Evolutionary conservation across 495 filamentous ascomycete species (phyloP), one percentile per base, ranked within the genome.

Genomic region (Astrocystis sublimbata): DNA sequence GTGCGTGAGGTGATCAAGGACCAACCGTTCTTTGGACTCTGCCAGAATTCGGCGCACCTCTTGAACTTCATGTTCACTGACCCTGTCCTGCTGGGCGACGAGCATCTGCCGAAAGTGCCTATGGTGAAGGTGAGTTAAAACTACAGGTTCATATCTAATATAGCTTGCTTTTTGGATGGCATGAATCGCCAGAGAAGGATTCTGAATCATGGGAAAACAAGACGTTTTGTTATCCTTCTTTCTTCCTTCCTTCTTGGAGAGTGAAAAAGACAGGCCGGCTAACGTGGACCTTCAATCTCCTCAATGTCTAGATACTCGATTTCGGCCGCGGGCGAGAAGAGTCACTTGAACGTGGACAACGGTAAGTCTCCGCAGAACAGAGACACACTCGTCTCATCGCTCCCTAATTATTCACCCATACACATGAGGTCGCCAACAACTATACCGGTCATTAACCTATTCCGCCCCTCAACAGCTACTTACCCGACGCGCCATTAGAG

Each of bases 231-330:
- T n/a, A n/a, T n/a, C n/a, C n/a, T n/a, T n/a, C n/a, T n/a, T n/a
- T n/a, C n/a, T n/a, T n/a, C n/a, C n/a, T n/a, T n/a, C n/a, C n/a
- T n/a, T n/a, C n/a, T n/a, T n/a, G n/a, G n/a, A n/a, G n/a, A n/a
- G n/a, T n/a, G n/a, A n/a, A n/a, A n/a, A n/a, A n/a, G n/a, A n/a
- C n/a, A n/a, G n/a, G n/a, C n/a, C n/a, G n/a, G n/a, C n/a, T n/a
- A n/a, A n/a, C n/a, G n/a, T n/a, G n/a, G n/a, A n/a, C n/a, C n/a
- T n/a, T n/a, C n/a, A n/a, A n/a, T n/a, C n/a, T n/a, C n/a, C n/a
- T n/a, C n/a, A n/a, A n/a, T n/a, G n/a, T 26, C 3, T 7, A 55
- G 52, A 33, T 55, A 21, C 40, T 55, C 36, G 52, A 55, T 28
- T 55, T 55, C 15, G 52, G 52, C 24, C 33, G 52, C 12, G 50